Conservation (phyloP, 768 basidiomycete species). For the Lyophyllum decastes region DNA sequence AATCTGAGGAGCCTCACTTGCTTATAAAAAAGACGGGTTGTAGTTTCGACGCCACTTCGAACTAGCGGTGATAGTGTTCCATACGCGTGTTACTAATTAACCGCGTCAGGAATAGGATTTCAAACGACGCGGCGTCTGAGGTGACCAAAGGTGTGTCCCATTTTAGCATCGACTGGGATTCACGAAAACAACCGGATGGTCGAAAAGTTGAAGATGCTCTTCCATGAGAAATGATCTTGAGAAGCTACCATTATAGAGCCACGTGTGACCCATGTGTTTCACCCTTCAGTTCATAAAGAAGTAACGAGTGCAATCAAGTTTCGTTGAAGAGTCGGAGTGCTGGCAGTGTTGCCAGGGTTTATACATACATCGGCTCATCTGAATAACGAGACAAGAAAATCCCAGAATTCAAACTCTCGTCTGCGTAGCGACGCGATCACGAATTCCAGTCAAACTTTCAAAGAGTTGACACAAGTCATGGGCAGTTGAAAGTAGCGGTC, state of each 20-base stretch:
- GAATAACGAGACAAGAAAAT: neutral
- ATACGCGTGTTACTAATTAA: constrained; percentile 17
- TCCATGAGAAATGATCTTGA: constrained; percentile 14
- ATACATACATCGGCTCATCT: neutral
- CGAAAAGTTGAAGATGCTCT: constrained; percentile 6
- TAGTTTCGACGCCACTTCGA: constrained; percentile 2
- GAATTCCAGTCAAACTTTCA: constrained; percentile 2
- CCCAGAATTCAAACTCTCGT: neutral
- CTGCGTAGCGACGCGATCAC: constrained; percentile 6
- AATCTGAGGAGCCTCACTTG: neutral
- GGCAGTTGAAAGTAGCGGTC: neutral
- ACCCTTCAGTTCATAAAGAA: constrained; percentile 2
- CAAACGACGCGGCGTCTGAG: constrained; percentile 7
- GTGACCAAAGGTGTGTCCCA: constrained; percentile 9
- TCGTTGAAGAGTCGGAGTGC: neutral
- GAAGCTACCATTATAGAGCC: constrained; percentile 3
- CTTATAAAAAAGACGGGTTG: constrained; percentile 10
- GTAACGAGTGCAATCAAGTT: neutral
- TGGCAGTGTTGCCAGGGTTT: neutral
- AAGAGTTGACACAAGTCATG: constrained; percentile 1
- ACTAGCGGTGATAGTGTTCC: neutral
- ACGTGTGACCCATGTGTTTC: constrained; percentile 16
- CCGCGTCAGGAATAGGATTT: constrained; percentile 15
- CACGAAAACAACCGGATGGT: constrained; percentile 10
- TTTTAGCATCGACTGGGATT: constrained; percentile 10